Evolutionary conservation across 2,329 filamentous ascomycete species (phyloP), one percentile per base, ranked within the genome.

Genomic region (Scedosporium apiospermum): DNA sequence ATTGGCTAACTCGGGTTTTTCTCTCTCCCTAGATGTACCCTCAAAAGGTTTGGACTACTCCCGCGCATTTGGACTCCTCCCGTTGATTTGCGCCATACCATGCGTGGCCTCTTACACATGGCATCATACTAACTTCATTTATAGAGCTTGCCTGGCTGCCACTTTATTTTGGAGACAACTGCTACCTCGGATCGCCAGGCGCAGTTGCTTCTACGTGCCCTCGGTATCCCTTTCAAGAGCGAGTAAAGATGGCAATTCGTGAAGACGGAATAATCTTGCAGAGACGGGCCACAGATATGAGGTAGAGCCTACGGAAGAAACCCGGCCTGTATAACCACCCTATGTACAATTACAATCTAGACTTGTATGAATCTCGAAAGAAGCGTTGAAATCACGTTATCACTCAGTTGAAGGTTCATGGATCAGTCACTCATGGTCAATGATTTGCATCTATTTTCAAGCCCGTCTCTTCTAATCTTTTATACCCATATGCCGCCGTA

Each of bases 131-230:
- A 59, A 68, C 65, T 6, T 34, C 10, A 34, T 44, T 23, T 2
- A 26, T 27, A 4, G 58, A 86, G 81, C 82, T 89, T 96, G 68
- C 90, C 93, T 16, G 92, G 92, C 72, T 89, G 88, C 73, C 85
- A 95, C 69, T 85, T 97, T 68, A 89, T 88, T 63, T 81, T 96
- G 62, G 88, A 95, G 74, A 97, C 93, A 1, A 88, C 88, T 30
- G 93, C 91, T 51, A 91, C 82, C 27, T 93, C 89, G 30, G 91
- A 97, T 74, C 87, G 88, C 69, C 92, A 97, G 69, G 93, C 90
- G 6, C 84, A 90, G 68, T 76, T 96, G 64, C 80, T 97, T 61
- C 78, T 61, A 10, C 60, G 60, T 12, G 27, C 60, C 10, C 76
- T 93, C 64, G 90, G 90, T 38, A 76, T 95, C 21, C 60, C 60